Evolutionary conservation across 208 protist genomes (phyloP).

Genomic region (Acanthamoeba castellanii): DNA sequence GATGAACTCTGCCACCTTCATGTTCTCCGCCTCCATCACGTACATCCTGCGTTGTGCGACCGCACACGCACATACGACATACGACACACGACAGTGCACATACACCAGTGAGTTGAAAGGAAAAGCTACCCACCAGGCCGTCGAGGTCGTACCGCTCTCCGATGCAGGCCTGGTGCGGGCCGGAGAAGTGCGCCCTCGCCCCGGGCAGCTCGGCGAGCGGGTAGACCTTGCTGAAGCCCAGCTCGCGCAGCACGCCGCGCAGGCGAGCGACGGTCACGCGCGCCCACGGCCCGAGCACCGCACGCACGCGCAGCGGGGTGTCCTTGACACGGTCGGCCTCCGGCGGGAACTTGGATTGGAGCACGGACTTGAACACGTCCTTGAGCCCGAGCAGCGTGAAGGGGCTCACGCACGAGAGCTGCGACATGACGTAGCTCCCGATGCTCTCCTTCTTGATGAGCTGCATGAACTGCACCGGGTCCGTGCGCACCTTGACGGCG

Average conservation of each 20-base stretch:
- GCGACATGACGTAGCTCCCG: conserved; percentile 43
- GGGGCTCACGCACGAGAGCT: conserved; percentile 44
- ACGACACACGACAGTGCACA: background rate
- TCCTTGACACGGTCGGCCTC: background rate
- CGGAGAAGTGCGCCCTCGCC: background rate
- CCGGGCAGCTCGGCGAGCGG: conserved; percentile 10
- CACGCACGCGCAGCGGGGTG: background rate
- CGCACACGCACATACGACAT: background rate
- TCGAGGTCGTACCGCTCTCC: background rate
- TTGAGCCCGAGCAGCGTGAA: conserved; percentile 28
- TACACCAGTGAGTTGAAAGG: too few species aligned
- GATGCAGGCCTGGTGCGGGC: conserved; percentile 28
- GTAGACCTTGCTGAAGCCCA: background rate
- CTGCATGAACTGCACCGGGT: conserved; percentile 49
- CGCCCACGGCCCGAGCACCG: conserved; percentile 29
- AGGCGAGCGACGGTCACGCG: background rate
- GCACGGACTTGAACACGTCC: conserved; percentile 18
- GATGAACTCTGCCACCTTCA: conserved; percentile 1
- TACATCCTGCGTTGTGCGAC: background rate
- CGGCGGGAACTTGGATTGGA: background rate
- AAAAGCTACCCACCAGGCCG: background rate
- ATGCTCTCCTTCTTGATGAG: conserved; percentile 48
- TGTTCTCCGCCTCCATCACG: conserved; percentile 29
- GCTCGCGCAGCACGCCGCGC: conserved; percentile 27
- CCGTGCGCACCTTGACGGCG: conserved; percentile 8